phyloP scores from a whole-genome alignment of 129 eudicot species.

The Artemisia tridentata region DNA sequence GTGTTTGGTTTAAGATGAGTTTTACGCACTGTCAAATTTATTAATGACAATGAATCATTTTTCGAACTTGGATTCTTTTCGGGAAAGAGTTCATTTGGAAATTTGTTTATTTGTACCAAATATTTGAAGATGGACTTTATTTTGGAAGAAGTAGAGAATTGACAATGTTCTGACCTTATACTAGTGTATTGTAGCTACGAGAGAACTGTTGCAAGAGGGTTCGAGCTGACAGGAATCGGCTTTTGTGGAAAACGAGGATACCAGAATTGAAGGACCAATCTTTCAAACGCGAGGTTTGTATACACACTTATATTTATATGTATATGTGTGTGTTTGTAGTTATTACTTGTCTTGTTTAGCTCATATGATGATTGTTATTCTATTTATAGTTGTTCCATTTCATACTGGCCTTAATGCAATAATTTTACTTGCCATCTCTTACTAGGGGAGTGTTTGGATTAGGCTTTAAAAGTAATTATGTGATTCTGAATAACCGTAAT shows the following conservation, averaged over 20 bases:
- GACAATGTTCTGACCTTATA: constrained; percentile 3
- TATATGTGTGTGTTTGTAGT: background rate
- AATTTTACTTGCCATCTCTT: too few relatives aligned
- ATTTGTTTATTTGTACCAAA: constrained; percentile 14
- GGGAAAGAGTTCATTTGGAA: background rate
- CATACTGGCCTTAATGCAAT: background rate
- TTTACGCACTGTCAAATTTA: background rate
- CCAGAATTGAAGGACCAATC: constrained; percentile 32
- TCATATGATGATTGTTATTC: background rate
- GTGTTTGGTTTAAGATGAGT: background rate
- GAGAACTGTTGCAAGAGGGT: constrained; percentile 82
- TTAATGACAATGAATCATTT: constrained; percentile 1
- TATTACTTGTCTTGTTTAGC: background rate
- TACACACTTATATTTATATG: background rate
- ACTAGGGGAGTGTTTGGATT: constrained; percentile 8
- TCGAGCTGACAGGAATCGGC: constrained; percentile 59
- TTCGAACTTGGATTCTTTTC: constrained; percentile 7
- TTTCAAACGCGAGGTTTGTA: constrained; percentile 42
- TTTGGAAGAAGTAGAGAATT: background rate
- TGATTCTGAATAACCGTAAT: background rate
- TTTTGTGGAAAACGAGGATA: constrained; percentile 73
- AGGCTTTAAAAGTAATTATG: background rate
- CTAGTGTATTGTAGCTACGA: constrained; percentile 52
- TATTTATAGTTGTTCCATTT: background rate
- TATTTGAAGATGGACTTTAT: background rate